Evolutionary conservation across 106 monocot genomes (phyloP), one percentile per base, ranked within the genome.

Genomic region (Dendrobium chrysotoxum): DNA sequence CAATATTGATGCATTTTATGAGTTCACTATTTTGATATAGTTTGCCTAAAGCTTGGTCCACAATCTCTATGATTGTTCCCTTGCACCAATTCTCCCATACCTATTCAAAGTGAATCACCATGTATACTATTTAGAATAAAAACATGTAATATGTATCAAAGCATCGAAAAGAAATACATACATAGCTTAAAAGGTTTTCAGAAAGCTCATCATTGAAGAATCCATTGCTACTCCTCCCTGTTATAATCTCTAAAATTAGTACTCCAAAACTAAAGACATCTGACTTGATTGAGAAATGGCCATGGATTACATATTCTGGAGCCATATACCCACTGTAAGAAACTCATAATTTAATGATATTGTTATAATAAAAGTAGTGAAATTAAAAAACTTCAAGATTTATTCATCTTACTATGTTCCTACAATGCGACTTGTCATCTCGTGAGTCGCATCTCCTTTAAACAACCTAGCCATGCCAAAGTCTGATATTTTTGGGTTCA

Each of bases 401-500:
- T 61, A 23, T 21, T 23, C 8, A n/a, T 20, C 82, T 65, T 82
- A 82, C 82, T 10, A 76, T 45, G 82, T 82, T 28, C 82, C 82
- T 17, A 40, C 65, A 15, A 82, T 28, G 17, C 40, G 40, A 7
- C 28, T 76, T 8, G 82, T 82, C 10, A 40, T 76, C 8, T 26
- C 42, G 45, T 82, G 61, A 13, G 40, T 64, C 65, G 76, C 30
- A 30, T 82, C 82, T 7, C 11, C 20, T 13, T 12, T 17, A 45
- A 82, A 82, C 3, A 76, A 13, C 61, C 39, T 75, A 41, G 81
- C 81, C 5, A 75, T 26, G 18, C 81, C 81, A 40, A 81, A 81
- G 25, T 81, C 81, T 40, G 81, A 74, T 75, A 81, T 74, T 75
- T 75, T 81, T 5, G 81, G 75, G 38, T 75, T 81, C 75, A 81